These are phyloP conservation scores for Fusarium sulawesiense DNA, from an alignment of 2,329 filamentous ascomycete species.

Conservation along the genomic window DNA sequence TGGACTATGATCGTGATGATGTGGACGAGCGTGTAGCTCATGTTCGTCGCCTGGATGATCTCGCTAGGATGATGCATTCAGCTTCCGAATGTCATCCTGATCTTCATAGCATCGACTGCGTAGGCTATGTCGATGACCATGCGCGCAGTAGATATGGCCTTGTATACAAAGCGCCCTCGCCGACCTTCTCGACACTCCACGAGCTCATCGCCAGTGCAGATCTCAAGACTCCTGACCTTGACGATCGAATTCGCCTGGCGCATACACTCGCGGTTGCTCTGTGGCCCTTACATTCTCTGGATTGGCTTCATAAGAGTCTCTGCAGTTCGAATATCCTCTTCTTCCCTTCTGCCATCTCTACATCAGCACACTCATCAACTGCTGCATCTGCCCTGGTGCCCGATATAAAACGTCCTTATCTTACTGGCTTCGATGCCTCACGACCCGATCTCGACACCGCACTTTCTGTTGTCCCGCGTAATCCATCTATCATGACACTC, in stretches of 20 bases:
- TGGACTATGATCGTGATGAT: slow-evolving; percentile 57
- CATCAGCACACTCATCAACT: slow-evolving; percentile 46
- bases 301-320: slow-evolving; percentile 68
- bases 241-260: slow-evolving; percentile 57
- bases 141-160: slow-evolving; percentile 56
- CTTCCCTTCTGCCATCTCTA: slow-evolving; percentile 58
- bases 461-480: slow-evolving; percentile 58
- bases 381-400: slow-evolving; percentile 53
- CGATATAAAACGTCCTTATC: slow-evolving; percentile 57
- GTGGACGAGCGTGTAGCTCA: slow-evolving; percentile 57
- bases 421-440: slow-evolving; percentile 67
- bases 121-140: slow-evolving; percentile 59
- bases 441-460: slow-evolving; percentile 64
- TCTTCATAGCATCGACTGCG: slow-evolving; percentile 59
- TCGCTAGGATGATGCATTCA: slow-evolving; percentile 60
- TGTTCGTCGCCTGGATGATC: slow-evolving; percentile 59
- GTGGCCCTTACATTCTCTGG: slow-evolving; percentile 64
- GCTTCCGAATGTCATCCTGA: slow-evolving; percentile 59
- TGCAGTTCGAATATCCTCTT: slow-evolving; percentile 66
- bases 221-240: slow-evolving; percentile 59
- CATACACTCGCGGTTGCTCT: slow-evolving; percentile 57
- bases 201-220: slow-evolving; percentile 54
- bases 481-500: slow-evolving; percentile 56
- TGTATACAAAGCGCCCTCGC: slow-evolving; percentile 54
- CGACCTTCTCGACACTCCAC: slow-evolving; percentile 54